These are phyloP conservation scores for Sporothrix brasiliensis DNA, from an alignment of 2,329 filamentous ascomycete genomes.

Conservation along the genomic window DNA sequence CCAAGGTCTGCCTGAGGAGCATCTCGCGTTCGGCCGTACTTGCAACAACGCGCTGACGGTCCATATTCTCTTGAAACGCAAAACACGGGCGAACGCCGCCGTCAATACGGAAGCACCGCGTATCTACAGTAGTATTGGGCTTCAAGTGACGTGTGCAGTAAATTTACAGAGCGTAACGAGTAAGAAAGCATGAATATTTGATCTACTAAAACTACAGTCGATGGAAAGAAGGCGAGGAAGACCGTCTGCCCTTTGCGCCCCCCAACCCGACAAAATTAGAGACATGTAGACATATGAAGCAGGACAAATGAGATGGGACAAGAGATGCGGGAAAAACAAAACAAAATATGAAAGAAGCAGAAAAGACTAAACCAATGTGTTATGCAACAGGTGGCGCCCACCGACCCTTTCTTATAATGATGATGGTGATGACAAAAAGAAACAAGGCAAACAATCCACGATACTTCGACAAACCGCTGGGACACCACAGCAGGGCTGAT, in stretches of 20 bases:
- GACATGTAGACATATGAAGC: background rate
- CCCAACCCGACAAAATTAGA: slow-evolving; percentile 16
- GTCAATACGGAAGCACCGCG: too few relatives aligned
- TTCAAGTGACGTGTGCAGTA: too few relatives aligned
- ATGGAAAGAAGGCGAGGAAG: background rate
- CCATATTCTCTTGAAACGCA: too few relatives aligned
- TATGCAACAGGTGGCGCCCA: slow-evolving; percentile 14
- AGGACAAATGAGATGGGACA: slow-evolving; percentile 11
- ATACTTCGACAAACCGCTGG: too few relatives aligned
- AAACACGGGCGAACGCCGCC: too few relatives aligned
- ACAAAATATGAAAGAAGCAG: slow-evolving; percentile 21
- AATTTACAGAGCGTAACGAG: too few relatives aligned
- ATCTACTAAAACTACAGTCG: slow-evolving; percentile 31
- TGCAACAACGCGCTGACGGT: too few relatives aligned
- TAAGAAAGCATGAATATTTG: slow-evolving; percentile 13
- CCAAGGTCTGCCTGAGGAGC: too few relatives aligned
- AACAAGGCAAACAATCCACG: background rate
- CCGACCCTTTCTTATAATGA: background rate
- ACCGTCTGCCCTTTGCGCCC: background rate
- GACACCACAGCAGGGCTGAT: slow-evolving; percentile 25
- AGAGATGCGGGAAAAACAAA: background rate
- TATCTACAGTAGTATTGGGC: too few relatives aligned
- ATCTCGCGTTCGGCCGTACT: too few relatives aligned
- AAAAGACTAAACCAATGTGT: slow-evolving; percentile 16
- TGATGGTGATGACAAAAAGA: slow-evolving; percentile 17